phyloP scores from a whole-genome alignment of 345 rosid genomes.

The Garcia nutans region DNA sequence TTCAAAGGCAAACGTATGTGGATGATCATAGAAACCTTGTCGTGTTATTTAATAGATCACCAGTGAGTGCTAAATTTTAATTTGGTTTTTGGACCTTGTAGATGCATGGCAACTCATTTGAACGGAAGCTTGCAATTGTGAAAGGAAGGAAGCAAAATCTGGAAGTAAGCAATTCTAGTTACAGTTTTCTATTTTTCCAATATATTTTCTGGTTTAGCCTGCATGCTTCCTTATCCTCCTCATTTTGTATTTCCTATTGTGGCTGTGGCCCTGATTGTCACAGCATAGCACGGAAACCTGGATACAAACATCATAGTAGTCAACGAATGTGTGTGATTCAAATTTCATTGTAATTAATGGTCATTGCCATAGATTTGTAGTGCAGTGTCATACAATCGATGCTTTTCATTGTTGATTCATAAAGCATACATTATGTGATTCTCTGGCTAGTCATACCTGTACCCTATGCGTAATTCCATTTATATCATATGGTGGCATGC shows the following conservation, averaged over 20 bases:
- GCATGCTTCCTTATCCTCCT: background rate
- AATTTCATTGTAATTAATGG: background rate
- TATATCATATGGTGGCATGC: background rate
- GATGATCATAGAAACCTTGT: background rate
- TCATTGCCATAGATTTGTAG: background rate
- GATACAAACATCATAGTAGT: background rate
- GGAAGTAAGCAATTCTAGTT: slow-evolving; percentile 41
- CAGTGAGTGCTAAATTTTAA: slow-evolving; percentile 13
- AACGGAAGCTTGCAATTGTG: slow-evolving; percentile 73
- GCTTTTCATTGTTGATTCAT: background rate
- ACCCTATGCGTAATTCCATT: background rate
- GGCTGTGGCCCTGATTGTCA: background rate
- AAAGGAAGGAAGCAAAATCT: slow-evolving; percentile 48
- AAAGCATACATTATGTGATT: slow-evolving; percentile 6
- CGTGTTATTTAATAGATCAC: background rate
- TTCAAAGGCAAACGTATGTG: slow-evolving; percentile 65
- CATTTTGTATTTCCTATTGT: background rate
- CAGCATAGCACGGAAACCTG: background rate
- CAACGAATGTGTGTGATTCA: background rate
- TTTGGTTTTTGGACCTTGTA: slow-evolving; percentile 28
- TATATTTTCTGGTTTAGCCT: background rate
- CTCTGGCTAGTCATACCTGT: background rate
- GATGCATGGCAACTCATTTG: slow-evolving; percentile 90
- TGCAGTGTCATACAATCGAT: background rate
- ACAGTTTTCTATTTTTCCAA: background rate